Evolutionary conservation across 208 protist species (phyloP), one percentile per base, ranked within the genome.

Genomic region (Wallacemonas sp.): DNA sequence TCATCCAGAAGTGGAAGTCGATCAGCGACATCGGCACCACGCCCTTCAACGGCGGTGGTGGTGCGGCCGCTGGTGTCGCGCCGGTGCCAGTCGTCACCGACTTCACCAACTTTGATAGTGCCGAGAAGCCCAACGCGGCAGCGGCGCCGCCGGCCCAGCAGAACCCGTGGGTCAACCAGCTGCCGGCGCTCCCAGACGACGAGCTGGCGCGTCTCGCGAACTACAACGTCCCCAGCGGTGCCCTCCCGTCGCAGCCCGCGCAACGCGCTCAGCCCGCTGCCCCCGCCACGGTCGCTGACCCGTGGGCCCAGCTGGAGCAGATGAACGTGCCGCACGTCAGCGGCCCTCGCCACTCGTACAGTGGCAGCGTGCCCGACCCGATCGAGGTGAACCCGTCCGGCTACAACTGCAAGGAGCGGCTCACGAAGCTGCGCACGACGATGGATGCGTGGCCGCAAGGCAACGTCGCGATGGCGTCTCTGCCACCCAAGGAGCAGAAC

Each of bases 371-470:
- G 33, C 74, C 72, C n/a, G 69, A 83, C 12, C 70, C 71, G 16
- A 70, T 90, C 4, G 70, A 79, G 67, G 80, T 88, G 54, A 90
- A 89, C 61, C 77, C 81, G 19, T 6, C 56, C 4, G 76, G 69
- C 23, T 47, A 80, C 55, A 89, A 61, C 30, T 90, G 79, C 62
- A 65, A 61, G 1, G 67, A 80, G 36, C 85, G 88, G 0, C 57
- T 92, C 41, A 55, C 74, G 39, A 74, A 62, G 23, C 43, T 94
- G 14, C 75, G 77, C 34, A 55, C 44, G 11, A 69, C 80, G 58
- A 47, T 94, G 52, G 70, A 88, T 43, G 74, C 65, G 58, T 94
- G 85, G 83, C 82, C 85, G 2, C 61, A 44, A 19, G 81, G 48
- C 19, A 74, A 74, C n/a, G 81, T 87, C 3, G 65, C 72, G 29